Evolutionary conservation across 2,329 filamentous ascomycete genomes (phyloP), one percentile per base, ranked within the genome.

Genomic region (Colletotrichum plurivorum): DNA sequence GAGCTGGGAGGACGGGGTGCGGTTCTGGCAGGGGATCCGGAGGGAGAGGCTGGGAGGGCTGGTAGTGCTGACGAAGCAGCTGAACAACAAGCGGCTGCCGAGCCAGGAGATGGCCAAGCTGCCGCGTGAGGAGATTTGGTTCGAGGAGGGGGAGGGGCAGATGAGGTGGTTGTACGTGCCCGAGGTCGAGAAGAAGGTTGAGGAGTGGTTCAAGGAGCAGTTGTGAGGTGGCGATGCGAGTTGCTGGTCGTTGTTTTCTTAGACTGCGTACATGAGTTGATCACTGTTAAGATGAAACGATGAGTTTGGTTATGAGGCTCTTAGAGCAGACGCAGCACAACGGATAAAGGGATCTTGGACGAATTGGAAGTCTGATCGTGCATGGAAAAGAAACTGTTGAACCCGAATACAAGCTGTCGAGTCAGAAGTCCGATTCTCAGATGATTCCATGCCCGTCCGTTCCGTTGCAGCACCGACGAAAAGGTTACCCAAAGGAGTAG

Each of bases 81-180:
- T 88, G 58, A 84, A 87, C 53, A 76, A 81, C 51, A 80, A 83
- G 66, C 76, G 85, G 10, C 71, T 88, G 77, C 84, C 86, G 0
- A 73, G 73, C 25, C 75, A 73, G 5, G 75, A 73, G 51, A 67
- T 69, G 67, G 67, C 56, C 7, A 55, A 56, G 46, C 43, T 69
- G 18, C 55, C 55, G n/a, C 15, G 15, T 18, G 67, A 67, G 15
- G 56, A 69, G 36, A 31, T 67, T 16, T 69, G 67, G 67, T 56
- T 48, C 15, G 67, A 72, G 5, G 71, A 73, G 22, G 71, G 76
- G 15, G 73, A 71, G 39, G 73, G 73, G 25, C 51, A 77, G 63
- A 66, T 73, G 9, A 74, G 73, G 16, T 86, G 84, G 83, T 65
- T 86, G 18, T 85, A 84, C 69, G 76, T 74, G 5, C 77, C 80